These are phyloP conservation scores for Cronartium quercuum DNA, from an alignment of 1,284 basidiomycete genomes.

Conservation along the genomic window DNA sequence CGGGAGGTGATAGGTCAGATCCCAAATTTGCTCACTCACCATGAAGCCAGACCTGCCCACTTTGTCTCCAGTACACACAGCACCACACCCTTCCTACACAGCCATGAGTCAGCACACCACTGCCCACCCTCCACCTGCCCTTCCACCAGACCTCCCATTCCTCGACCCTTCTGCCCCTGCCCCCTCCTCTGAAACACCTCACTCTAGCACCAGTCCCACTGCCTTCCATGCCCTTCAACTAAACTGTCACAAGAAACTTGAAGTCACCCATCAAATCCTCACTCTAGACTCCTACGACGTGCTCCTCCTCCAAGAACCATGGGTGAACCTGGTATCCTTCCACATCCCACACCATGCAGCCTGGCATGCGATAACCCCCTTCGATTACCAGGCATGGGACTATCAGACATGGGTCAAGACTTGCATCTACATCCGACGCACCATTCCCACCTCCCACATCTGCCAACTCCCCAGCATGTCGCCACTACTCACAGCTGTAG, in stretches of 20 bases:
- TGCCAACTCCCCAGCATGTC: background rate
- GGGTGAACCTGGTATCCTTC: background rate
- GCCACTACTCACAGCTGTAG: background rate
- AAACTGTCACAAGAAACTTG: background rate
- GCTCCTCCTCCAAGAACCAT: background rate
- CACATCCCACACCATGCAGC: background rate
- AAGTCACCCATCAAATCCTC: background rate
- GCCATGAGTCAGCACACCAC: background rate
- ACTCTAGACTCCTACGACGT: background rate
- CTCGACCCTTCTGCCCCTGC: background rate
- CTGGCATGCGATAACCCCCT: background rate
- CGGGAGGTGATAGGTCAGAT: background rate
- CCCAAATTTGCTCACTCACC: background rate
- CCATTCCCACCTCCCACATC: background rate
- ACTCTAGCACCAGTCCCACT: too few relatives aligned
- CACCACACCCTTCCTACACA: background rate
- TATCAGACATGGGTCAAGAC: background rate
- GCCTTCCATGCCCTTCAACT: background rate
- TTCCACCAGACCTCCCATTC: background rate
- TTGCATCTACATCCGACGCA: background rate
- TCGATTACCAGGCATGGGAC: background rate
- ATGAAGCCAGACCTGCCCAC: background rate
- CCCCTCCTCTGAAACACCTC: too few relatives aligned
- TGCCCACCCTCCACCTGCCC: background rate
- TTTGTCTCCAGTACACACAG: background rate